Evolutionary conservation across 2,329 filamentous ascomycete genomes (phyloP).

Genomic region (Cladophialophora exuberans): DNA sequence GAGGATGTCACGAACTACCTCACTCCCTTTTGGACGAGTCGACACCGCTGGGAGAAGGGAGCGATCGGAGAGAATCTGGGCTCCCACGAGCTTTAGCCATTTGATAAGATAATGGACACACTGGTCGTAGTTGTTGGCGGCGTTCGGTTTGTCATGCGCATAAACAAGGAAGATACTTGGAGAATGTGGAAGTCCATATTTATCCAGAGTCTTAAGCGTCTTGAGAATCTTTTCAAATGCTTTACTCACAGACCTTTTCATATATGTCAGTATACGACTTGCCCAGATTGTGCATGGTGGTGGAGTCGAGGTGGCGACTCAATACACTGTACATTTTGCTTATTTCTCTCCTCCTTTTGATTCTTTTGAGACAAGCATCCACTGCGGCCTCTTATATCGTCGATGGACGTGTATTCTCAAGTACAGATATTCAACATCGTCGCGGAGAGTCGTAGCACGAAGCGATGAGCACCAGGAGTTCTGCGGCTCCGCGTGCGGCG

Average conservation of each 20-base stretch:
- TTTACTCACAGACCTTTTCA: background rate
- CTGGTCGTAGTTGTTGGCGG: background rate
- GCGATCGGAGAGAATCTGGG: slow-evolving; percentile 5
- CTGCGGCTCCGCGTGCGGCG: background rate
- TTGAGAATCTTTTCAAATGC: background rate
- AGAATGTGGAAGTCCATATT: background rate
- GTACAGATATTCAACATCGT: background rate
- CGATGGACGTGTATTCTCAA: background rate
- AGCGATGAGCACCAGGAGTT: background rate
- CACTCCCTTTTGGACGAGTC: background rate
- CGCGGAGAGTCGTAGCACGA: background rate
- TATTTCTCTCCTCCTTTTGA: slow-evolving; percentile 3
- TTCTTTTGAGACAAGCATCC: background rate
- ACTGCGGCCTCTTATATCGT: background rate
- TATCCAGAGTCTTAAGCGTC: background rate
- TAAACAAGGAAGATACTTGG: slow-evolving; percentile 8
- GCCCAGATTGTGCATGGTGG: background rate
- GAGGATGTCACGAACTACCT: slow-evolving; percentile 3
- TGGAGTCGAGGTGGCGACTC: background rate
- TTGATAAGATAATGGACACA: slow-evolving; percentile 4
- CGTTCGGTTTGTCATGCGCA: slow-evolving; percentile 4
- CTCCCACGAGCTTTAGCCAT: background rate
- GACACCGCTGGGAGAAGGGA: background rate
- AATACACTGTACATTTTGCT: background rate
- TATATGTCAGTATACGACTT: background rate